Conservation (phyloP, 2,329 filamentous ascomycete species). For the Beauveria australis region DNA sequence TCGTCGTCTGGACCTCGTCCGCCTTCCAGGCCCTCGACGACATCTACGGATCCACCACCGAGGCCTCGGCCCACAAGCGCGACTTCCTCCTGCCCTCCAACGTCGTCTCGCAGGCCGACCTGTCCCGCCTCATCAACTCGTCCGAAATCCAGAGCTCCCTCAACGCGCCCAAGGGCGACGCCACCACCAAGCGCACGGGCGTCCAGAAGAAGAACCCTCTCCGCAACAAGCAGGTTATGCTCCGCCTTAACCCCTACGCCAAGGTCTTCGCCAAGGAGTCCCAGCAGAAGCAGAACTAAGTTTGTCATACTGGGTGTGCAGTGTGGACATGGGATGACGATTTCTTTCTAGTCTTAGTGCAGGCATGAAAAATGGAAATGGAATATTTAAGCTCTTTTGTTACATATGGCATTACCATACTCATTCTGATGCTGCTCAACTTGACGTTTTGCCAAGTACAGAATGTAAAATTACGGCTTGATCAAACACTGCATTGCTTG, state of each 20-base stretch:
- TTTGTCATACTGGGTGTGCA: conserved; percentile 31
- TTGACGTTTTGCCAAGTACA: neutral
- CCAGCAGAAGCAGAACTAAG: conserved; percentile 34
- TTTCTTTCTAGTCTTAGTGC: conserved; percentile 10
- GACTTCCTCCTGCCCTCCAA: conserved; percentile 96
- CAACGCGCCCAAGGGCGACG: conserved; percentile 80
- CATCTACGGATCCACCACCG: conserved; percentile 91
- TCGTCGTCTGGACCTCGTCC: conserved; percentile 97
- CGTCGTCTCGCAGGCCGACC: conserved; percentile 87
- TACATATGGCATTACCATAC: neutral
- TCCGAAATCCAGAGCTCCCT: conserved; percentile 97
- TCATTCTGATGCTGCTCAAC: neutral
- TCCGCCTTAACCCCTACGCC: conserved; percentile 98
- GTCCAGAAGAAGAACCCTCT: conserved; percentile 99
- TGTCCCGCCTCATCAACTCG: conserved; percentile 97
- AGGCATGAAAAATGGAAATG: conserved; percentile 5
- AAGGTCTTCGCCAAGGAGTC: conserved; percentile 71
- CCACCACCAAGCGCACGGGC: conserved; percentile 77
- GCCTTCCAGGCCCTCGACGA: conserved; percentile 95
- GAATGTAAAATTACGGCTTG: neutral
- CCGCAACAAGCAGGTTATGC: conserved; percentile 95
- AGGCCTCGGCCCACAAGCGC: conserved; percentile 90
- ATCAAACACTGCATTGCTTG: neutral
- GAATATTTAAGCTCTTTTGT: neutral
- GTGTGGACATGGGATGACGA: conserved; percentile 13